Conservation (phyloP, 208 protist genomes). For the Vickermania ingenoplastis region DNA sequence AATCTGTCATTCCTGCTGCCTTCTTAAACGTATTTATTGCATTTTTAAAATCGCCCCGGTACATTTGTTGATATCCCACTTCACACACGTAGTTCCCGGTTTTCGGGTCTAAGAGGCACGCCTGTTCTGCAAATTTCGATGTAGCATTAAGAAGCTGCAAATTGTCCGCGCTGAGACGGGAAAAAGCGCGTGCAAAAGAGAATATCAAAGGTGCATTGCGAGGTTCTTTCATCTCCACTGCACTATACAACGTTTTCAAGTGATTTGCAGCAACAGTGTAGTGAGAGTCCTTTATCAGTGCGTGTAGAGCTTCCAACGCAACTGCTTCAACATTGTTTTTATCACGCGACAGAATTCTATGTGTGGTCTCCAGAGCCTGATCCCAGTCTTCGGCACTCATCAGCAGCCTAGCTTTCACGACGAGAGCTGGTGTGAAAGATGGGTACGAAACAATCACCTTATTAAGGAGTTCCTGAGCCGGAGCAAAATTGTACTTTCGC, state of each 20-base stretch:
- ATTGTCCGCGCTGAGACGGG: slow-evolving; percentile 47
- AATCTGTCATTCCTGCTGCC: slow-evolving; percentile 69
- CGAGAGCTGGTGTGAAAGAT: slow-evolving; percentile 46
- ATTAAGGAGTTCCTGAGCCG: slow-evolving; percentile 79
- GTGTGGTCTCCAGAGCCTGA: slow-evolving; percentile 75
- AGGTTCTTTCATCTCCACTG: slow-evolving; percentile 60
- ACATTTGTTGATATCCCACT: slow-evolving; percentile 66
- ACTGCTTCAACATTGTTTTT: slow-evolving; percentile 74
- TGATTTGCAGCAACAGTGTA: slow-evolving; percentile 44
- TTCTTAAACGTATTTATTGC: slow-evolving; percentile 63
- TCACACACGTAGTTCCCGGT: slow-evolving; percentile 79
- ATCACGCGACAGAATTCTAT: slow-evolving; percentile 72
- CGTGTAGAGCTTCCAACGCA: slow-evolving; percentile 54
- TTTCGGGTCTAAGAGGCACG: slow-evolving; percentile 34
- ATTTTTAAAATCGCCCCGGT: slow-evolving; percentile 61
- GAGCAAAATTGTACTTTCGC: slow-evolving; percentile 65
- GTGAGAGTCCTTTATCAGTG: slow-evolving; percentile 68
- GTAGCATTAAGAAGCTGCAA: slow-evolving; percentile 56
- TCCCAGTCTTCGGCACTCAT: slow-evolving; percentile 91
- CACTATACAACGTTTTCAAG: slow-evolving; percentile 49
- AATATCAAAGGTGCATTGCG: slow-evolving; percentile 68
- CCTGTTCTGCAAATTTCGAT: slow-evolving; percentile 53
- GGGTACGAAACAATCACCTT: slow-evolving; percentile 64
- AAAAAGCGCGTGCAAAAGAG: slow-evolving; percentile 61
- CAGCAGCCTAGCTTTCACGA: slow-evolving; percentile 78